Conservation (phyloP, 2,329 filamentous ascomycete genomes). For the Elsinoe necatrix region DNA sequence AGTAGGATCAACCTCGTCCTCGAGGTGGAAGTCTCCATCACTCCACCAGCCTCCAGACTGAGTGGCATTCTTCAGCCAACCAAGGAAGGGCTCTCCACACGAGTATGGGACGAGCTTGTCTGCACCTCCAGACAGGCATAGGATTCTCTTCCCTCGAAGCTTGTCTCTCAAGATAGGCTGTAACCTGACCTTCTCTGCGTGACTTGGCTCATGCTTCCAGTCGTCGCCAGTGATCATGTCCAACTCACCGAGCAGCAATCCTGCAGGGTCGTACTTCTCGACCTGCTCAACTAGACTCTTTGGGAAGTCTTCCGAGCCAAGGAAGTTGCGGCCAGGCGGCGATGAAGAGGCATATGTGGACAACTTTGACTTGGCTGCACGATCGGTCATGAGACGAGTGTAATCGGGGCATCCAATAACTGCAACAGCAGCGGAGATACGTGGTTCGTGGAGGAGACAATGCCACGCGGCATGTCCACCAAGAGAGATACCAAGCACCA, state of each 20-base stretch:
- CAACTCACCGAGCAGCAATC: constrained; percentile 52
- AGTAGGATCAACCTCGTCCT: constrained; percentile 59
- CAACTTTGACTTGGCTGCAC: constrained; percentile 63
- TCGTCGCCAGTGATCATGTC: constrained; percentile 25
- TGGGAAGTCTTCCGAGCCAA: constrained; percentile 74
- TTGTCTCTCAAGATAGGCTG: constrained; percentile 25
- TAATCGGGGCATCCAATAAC: constrained; percentile 90
- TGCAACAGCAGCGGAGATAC: constrained; percentile 68
- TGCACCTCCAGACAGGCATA: constrained; percentile 55
- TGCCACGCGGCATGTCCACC: constrained; percentile 89
- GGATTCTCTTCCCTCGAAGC: constrained; percentile 52
- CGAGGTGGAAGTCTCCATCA: constrained; percentile 49
- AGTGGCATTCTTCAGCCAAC: constrained; percentile 50
- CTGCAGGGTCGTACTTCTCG: constrained; percentile 63
- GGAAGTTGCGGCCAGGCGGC: constrained; percentile 53
- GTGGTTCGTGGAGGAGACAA: constrained; percentile 64
- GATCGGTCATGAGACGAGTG: constrained; percentile 67
- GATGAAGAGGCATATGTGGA: constrained; percentile 50
- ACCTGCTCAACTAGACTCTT: constrained; percentile 55
- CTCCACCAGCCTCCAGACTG: constrained; percentile 43
- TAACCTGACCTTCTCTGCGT: constrained; percentile 38
- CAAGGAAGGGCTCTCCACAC: constrained; percentile 51
- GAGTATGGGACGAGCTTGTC: constrained; percentile 67
- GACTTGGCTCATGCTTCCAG: constrained; percentile 32
- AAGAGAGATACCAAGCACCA: constrained; percentile 74